Evolutionary conservation across 129 eudicot genomes (phyloP).

Genomic region (Scalesia atractyloides): DNA sequence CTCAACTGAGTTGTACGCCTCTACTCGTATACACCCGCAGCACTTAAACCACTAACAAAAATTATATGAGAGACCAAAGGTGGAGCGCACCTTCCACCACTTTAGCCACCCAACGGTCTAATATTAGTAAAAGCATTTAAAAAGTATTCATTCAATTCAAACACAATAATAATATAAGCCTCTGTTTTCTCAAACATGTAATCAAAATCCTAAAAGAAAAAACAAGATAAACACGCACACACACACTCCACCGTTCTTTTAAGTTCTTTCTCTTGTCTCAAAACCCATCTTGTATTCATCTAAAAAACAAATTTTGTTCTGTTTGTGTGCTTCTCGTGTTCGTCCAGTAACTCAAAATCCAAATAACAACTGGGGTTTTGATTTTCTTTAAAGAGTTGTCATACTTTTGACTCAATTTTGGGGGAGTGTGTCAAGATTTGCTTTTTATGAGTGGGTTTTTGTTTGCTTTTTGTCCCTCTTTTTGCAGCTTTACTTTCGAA

Average conservation of each 20-base stretch:
- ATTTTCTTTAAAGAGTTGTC: slow-evolving; percentile 6
- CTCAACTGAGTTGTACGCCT: too few species aligned
- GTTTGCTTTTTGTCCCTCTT: slow-evolving; percentile 20
- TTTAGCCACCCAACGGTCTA: slow-evolving; percentile 47
- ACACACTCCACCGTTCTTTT: slow-evolving; percentile 2
- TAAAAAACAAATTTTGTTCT: slow-evolving; percentile 7
- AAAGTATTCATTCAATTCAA: slow-evolving; percentile 1
- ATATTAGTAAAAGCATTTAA: slow-evolving; percentile 5
- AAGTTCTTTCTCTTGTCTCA: not conserved
- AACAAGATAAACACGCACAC: slow-evolving; percentile 13
- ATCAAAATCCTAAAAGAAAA: slow-evolving; percentile 10
- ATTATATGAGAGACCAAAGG: not conserved
- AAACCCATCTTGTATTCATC: not conserved
- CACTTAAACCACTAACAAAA: not conserved
- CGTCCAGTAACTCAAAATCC: slow-evolving; percentile 9
- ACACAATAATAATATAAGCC: not conserved
- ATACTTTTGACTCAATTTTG: slow-evolving; percentile 24
- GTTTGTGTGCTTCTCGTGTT: slow-evolving; percentile 11
- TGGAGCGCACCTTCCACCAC: slow-evolving; percentile 19
- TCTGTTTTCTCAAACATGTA: not conserved
- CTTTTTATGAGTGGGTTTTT: slow-evolving; percentile 34
- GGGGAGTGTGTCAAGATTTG: slow-evolving; percentile 31
- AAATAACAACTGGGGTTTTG: slow-evolving; percentile 5
- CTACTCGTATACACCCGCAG: too few species aligned
- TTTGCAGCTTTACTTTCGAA: slow-evolving; percentile 20